These are phyloP conservation scores for Rhododendron vialii DNA, from an alignment of 148 eudicot species.

Conservation along the genomic window DNA sequence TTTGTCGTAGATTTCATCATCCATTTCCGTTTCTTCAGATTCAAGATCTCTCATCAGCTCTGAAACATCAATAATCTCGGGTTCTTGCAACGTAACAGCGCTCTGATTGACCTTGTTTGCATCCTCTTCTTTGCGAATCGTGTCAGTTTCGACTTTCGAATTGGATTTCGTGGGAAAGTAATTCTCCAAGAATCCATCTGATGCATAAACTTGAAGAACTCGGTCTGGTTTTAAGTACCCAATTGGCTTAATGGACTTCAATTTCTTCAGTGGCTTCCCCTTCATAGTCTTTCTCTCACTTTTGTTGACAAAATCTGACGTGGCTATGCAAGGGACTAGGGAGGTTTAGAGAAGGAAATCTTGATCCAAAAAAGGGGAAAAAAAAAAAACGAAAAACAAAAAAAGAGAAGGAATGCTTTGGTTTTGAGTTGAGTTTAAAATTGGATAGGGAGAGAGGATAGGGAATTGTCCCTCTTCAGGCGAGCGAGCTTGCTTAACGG, in stretches of 20 bases:
- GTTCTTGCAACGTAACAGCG: too few relatives aligned
- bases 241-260: conserved; percentile 65
- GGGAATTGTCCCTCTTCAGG: not conserved
- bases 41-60: too few relatives aligned
- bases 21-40: too few relatives aligned
- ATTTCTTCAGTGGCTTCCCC: conserved; percentile 74
- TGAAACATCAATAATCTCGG: too few relatives aligned
- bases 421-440: not conserved
- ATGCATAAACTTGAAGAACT: conserved; percentile 48
- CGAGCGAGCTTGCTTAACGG: not conserved
- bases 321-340: too few relatives aligned
- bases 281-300: conserved; percentile 14
- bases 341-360: not conserved
- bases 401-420: not conserved
- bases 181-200: conserved; percentile 42
- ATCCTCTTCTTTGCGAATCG: too few relatives aligned
- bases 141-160: conserved; percentile 16
- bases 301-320: not conserved
- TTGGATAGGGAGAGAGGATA: not conserved
- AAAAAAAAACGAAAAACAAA: too few relatives aligned
- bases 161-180: conserved; percentile 28
- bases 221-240: conserved; percentile 63
- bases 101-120: too few relatives aligned
- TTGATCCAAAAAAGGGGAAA: not conserved
- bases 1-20: too few relatives aligned